Evolutionary conservation across 2,329 filamentous ascomycete species (phyloP).

Genomic region (Cladosporium sp.): DNA sequence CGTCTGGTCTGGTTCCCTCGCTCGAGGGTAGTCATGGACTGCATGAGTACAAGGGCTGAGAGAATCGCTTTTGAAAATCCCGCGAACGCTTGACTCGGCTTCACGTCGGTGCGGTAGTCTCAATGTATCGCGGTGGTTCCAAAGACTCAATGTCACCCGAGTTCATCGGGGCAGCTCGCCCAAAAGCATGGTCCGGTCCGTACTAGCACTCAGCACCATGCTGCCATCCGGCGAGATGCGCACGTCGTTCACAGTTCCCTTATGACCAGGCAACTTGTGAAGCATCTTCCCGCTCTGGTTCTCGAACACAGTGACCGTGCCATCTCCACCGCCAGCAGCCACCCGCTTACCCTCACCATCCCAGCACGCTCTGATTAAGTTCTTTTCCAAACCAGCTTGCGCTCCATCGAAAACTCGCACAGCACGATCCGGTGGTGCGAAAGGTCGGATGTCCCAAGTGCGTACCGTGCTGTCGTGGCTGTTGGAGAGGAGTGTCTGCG

Average conservation of each 20-base stretch:
- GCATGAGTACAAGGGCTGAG: too few species aligned
- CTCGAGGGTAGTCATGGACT: too few species aligned
- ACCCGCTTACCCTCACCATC: slow-evolving; percentile 80
- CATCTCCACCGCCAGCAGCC: slow-evolving; percentile 83
- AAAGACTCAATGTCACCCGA: neutral
- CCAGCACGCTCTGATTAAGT: slow-evolving; percentile 87
- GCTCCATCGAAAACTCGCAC: slow-evolving; percentile 92
- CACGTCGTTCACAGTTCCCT: slow-evolving; percentile 90
- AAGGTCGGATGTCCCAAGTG: slow-evolving; percentile 95
- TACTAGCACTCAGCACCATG: slow-evolving; percentile 49
- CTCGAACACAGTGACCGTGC: slow-evolving; percentile 89
- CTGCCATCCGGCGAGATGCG: slow-evolving; percentile 87
- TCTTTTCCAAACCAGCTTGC: slow-evolving; percentile 81
- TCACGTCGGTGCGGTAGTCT: too few species aligned
- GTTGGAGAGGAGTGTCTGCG: slow-evolving; percentile 83
- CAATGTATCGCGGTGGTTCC: too few species aligned
- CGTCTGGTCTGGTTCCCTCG: too few species aligned
- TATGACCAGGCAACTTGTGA: slow-evolving; percentile 93
- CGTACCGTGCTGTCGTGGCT: slow-evolving; percentile 90
- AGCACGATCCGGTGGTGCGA: slow-evolving; percentile 81
- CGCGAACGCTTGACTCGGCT: too few species aligned
- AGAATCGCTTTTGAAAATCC: too few species aligned
- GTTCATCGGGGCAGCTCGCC: neutral
- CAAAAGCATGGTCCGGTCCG: slow-evolving; percentile 30
- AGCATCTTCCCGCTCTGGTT: slow-evolving; percentile 80